phyloP scores from a whole-genome alignment of 2,329 filamentous ascomycete species.

The Hypoxylon sp. region DNA sequence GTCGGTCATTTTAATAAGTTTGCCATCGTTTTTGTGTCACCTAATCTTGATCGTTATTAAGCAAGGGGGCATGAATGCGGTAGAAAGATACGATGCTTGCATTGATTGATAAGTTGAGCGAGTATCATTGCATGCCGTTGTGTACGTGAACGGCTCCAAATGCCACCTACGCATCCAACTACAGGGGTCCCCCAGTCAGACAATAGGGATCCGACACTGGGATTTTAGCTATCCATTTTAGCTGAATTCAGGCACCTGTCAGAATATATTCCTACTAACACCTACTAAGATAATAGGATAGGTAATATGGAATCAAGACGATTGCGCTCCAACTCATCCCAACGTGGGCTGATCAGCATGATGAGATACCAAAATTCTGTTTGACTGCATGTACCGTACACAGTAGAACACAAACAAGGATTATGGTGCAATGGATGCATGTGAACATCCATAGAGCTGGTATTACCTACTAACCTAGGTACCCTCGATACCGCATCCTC shows the following conservation, averaged over 20 bases:
- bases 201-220: not conserved
- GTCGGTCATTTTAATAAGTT: conserved; percentile 30
- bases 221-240: conserved; percentile 11
- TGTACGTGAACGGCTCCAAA: conserved; percentile 2
- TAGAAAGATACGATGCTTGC: conserved; percentile 19
- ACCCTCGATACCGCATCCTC: no score
- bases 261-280: not conserved
- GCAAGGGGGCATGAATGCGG: conserved; percentile 16
- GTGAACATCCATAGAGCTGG: no score
- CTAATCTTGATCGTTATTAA: conserved; percentile 4
- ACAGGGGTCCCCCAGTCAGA: not conserved
- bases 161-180: not conserved
- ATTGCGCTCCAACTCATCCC: not conserved
- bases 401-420: not conserved
- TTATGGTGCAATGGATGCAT: not conserved
- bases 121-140: conserved; percentile 16
- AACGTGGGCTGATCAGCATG: not conserved
- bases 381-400: no score
- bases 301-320: no score
- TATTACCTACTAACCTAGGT: no score
- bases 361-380: not conserved
- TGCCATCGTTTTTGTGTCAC: conserved; percentile 15
- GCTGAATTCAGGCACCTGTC: conserved; percentile 3
- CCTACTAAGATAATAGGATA: not conserved
- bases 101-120: conserved; percentile 27